phyloP scores from a whole-genome alignment of 2,329 filamentous ascomycete species.

The Nannizziopsis arthrosporioides region DNA sequence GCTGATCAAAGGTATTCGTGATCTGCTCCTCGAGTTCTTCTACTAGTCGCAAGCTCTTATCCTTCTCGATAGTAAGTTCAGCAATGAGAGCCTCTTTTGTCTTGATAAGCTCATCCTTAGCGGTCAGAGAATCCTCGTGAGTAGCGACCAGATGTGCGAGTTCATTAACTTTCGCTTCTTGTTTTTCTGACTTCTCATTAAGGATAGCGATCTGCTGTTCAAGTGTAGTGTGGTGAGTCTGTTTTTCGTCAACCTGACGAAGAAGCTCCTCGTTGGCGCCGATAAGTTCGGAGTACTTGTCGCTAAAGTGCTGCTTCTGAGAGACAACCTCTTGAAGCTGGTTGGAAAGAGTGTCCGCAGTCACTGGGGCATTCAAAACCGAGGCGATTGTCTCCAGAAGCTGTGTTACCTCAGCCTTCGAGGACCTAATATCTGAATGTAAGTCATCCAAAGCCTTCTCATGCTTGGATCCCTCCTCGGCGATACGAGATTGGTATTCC shows the following conservation, averaged over 20 bases:
- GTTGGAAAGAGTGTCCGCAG: constrained; percentile 46
- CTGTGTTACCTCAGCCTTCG: constrained; percentile 54
- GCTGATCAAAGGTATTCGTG: constrained; percentile 87
- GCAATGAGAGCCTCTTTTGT: constrained; percentile 38
- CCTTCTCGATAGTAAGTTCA: constrained; percentile 53
- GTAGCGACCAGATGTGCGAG: constrained; percentile 40
- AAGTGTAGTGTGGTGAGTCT: constrained; percentile 23
- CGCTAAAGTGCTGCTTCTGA: constrained; percentile 33
- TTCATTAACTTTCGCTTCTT: constrained; percentile 47
- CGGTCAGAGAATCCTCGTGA: constrained; percentile 35
- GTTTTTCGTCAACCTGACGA: constrained; percentile 26
- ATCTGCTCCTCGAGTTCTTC: constrained; percentile 96
- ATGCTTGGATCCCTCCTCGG: constrained; percentile 49
- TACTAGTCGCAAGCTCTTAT: constrained; percentile 82
- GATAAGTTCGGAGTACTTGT: constrained; percentile 33
- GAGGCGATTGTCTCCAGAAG: constrained; percentile 49
- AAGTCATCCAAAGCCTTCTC: constrained; percentile 48
- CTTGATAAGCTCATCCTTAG: constrained; percentile 35
- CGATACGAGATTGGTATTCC: constrained; percentile 27
- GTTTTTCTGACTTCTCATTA: constrained; percentile 28
- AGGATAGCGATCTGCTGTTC: constrained; percentile 29
- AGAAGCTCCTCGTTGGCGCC: constrained; percentile 30
- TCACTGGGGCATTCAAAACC: constrained; percentile 37
- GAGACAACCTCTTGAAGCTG: constrained; percentile 47
- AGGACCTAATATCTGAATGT: constrained; percentile 51